These are phyloP conservation scores for Papilionanthe hybrid DNA, from an alignment of 116 monocot genomes.

Conservation along the genomic window DNA sequence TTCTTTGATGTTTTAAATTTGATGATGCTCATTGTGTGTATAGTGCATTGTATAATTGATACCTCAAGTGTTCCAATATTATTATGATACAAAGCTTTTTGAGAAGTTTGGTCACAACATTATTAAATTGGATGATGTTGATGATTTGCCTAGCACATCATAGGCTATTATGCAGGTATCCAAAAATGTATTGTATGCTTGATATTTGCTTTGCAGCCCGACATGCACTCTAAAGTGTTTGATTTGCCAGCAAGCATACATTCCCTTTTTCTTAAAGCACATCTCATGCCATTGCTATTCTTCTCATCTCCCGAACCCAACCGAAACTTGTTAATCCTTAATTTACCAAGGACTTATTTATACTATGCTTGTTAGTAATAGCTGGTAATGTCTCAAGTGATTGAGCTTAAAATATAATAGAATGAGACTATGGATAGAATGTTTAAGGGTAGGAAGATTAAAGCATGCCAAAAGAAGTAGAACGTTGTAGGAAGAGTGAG, in stretches of 20 bases:
- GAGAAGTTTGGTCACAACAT: neutral
- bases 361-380: neutral
- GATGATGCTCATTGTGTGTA: neutral
- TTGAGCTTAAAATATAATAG: neutral
- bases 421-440: neutral
- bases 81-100: neutral
- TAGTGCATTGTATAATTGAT: neutral
- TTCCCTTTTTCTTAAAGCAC: neutral
- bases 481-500: neutral
- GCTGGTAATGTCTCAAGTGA: neutral
- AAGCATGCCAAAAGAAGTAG: neutral
- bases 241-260: neutral
- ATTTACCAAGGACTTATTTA: neutral
- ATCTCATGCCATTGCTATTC: neutral
- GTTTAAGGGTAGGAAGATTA: neutral
- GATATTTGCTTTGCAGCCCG: neutral
- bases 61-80: neutral
- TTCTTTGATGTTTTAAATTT: constrained; percentile 1
- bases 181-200: neutral
- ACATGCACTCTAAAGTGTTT: neutral
- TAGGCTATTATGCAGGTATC: neutral
- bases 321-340: neutral
- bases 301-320: neutral
- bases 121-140: neutral
- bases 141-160: neutral